Percentiles rank a stretch among this genome's conserved stretches.
phyloP scores from a whole-genome alignment of 129 eudicot species.

The Tagetes erecta region DNA sequence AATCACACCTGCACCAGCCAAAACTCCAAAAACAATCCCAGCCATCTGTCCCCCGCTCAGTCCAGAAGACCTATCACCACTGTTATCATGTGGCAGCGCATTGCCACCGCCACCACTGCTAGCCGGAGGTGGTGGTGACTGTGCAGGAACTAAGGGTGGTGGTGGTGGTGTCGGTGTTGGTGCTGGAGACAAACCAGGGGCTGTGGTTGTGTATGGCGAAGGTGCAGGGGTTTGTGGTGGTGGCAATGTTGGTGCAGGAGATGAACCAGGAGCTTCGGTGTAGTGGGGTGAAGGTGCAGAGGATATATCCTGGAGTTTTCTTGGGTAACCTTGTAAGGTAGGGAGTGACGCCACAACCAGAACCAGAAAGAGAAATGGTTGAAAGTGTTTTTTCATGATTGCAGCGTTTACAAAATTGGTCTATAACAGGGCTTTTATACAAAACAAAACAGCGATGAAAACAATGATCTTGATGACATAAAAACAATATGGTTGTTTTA shows the following conservation, averaged over 20 bases:
- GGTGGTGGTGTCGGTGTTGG: conserved; percentile 21
- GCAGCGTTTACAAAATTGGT: conserved; percentile 14
- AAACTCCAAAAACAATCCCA: conserved; percentile 50
- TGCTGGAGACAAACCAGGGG: conserved; percentile 5
- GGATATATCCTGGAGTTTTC: conserved; percentile 15
- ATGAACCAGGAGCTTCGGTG: not conserved
- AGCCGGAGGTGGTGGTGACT: conserved; percentile 3
- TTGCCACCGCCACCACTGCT: conserved; percentile 12
- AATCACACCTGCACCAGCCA: conserved; percentile 42
- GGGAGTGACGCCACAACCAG: conserved; percentile 28
- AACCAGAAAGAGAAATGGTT: conserved; percentile 24
- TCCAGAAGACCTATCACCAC: conserved; percentile 33
- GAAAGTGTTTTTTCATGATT: conserved; percentile 29
- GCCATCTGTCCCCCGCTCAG: conserved; percentile 53
- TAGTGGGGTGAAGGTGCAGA: not conserved
- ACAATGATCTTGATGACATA: conserved; percentile 21
- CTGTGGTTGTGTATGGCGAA: not conserved
- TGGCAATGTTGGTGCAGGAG: not conserved
- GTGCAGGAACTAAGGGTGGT: not conserved
- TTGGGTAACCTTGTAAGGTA: conserved; percentile 16
- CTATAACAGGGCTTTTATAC: not conserved
- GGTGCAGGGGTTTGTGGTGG: not conserved
- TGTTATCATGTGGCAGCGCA: not conserved
- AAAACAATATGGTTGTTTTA: not conserved
- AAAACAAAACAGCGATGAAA: conserved; percentile 29